phyloP scores from a whole-genome alignment of 1,284 basidiomycete genomes.

The Mycena sp. region DNA sequence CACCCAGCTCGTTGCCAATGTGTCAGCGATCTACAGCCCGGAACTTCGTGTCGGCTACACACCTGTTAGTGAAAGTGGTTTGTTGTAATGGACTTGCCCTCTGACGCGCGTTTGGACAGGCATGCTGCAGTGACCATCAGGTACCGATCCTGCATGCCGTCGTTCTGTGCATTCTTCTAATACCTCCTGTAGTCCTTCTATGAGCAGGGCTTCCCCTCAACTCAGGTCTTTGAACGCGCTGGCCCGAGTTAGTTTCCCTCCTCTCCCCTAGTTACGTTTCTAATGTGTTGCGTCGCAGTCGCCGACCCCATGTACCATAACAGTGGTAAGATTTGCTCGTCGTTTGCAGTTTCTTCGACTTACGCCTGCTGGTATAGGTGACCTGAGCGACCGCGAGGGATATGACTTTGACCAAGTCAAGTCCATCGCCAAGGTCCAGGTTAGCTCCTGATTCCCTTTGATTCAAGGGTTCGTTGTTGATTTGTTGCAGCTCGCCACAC shows the following conservation, averaged over 20 bases:
- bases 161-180: slow-evolving; percentile 4
- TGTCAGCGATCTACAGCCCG: slow-evolving; percentile 82
- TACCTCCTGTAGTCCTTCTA: slow-evolving; percentile 71
- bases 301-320: slow-evolving; percentile 90
- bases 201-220: slow-evolving; percentile 82
- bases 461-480: neutral
- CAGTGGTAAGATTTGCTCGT: slow-evolving; percentile 58
- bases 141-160: slow-evolving; percentile 40
- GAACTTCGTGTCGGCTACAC: slow-evolving; percentile 85
- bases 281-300: slow-evolving; percentile 50
- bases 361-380: slow-evolving; percentile 54
- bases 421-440: slow-evolving; percentile 88
- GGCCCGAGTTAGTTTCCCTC: slow-evolving; percentile 67
- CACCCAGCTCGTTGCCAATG: slow-evolving; percentile 74
- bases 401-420: slow-evolving; percentile 85
- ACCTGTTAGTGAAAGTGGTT: slow-evolving; percentile 46
- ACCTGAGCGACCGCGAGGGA: slow-evolving; percentile 77
- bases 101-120: slow-evolving; percentile 46
- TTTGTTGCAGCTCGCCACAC: slow-evolving; percentile 26
- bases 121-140: slow-evolving; percentile 91
- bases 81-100: neutral
- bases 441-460: slow-evolving; percentile 40
- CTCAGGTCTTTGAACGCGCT: slow-evolving; percentile 85
- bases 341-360: neutral
- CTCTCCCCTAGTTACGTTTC: neutral